phyloP scores from a whole-genome alignment of 352 stramenopile genomes.

The Globisporangium alternatum region DNA sequence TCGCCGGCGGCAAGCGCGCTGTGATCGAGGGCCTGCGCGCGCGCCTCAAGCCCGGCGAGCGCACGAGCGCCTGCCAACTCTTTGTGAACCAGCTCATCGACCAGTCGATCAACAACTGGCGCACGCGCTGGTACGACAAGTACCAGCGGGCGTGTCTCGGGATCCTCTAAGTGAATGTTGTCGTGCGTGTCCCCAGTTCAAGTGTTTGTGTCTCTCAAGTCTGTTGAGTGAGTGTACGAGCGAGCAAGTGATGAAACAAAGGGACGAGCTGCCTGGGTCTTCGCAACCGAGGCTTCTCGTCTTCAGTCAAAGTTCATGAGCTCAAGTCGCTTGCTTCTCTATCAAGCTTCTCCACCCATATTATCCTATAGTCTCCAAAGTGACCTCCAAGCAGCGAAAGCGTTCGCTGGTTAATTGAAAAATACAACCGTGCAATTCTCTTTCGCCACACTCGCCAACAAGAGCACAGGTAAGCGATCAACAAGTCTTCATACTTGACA shows the following conservation, averaged over 20 bases:
- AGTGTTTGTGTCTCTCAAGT: not conserved
- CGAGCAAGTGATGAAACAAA: not conserved
- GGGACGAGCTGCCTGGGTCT: not conserved
- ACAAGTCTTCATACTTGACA: too few species aligned
- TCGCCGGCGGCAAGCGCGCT: constrained; percentile 75
- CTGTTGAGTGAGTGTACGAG: not conserved
- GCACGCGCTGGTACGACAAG: constrained; percentile 90
- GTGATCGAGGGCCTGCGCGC: constrained; percentile 76
- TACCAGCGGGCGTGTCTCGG: constrained; percentile 88
- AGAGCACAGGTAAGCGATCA: not conserved
- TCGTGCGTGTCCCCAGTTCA: not conserved
- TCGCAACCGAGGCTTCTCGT: not conserved
- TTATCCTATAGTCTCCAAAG: not conserved
- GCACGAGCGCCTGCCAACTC: constrained; percentile 76
- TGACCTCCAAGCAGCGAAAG: not conserved
- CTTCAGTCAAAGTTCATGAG: too few species aligned
- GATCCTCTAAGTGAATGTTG: constrained; percentile 53
- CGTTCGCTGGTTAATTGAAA: not conserved
- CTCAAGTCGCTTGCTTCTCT: not conserved
- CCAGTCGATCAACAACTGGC: constrained; percentile 87
- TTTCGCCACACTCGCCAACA: not conserved
- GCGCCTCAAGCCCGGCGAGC: constrained; percentile 74
- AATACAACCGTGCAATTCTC: not conserved
- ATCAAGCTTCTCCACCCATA: not conserved
- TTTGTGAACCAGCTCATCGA: constrained; percentile 88